Evolutionary conservation across 257 asterid species (phyloP), one percentile per base, ranked within the genome.

Genomic region (Nicotiana obtusifolia): DNA sequence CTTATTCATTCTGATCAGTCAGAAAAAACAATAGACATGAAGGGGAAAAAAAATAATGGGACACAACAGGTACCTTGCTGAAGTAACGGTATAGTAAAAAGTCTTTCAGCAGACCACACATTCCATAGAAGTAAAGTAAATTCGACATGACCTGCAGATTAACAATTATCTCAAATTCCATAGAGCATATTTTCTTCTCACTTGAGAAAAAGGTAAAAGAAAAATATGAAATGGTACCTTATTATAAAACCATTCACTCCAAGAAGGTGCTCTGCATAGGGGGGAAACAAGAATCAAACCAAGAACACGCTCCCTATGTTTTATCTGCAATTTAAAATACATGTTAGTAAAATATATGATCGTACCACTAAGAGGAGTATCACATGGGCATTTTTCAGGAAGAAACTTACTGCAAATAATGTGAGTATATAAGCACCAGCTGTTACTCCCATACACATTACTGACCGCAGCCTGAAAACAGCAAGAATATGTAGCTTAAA

Each of bases 361-460:
- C n/a, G 11, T 2, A 69, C 33, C 33, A 13, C 33, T 69, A 69
- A 41, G 57, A 69, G 77, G 77, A 69, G 77, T 69, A 41, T 69
- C 57, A 41, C 57, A 10, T 69, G 11, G 59, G 13, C 33, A 10
- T 1, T 69, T 68, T 69, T 41, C 7, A 41, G 57, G 22, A 61
- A 53, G 60, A 81, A 82, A 88, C 97, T 31, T 92, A 94, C 98
- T 20, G 98, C 94, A 66, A 94, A 94, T 82, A 91, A 81, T 77
- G 98, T 87, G 83, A 94, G 93, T 82, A 94, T 80, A 88, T 94
- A 94, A 87, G 97, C 98, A 71, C 98, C 98, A 57, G 97, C 98
- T 83, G 85, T 89, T 71, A 89, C 98, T 81, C 98, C 97, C 98
- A 94, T 94, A 90, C 95, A 88, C 97, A 94, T 94, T 82, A 94